These are phyloP conservation scores for Saccharomyces cerevisiae DNA, from an alignment of 805 yeast genomes.

Conservation along the genomic window DNA sequence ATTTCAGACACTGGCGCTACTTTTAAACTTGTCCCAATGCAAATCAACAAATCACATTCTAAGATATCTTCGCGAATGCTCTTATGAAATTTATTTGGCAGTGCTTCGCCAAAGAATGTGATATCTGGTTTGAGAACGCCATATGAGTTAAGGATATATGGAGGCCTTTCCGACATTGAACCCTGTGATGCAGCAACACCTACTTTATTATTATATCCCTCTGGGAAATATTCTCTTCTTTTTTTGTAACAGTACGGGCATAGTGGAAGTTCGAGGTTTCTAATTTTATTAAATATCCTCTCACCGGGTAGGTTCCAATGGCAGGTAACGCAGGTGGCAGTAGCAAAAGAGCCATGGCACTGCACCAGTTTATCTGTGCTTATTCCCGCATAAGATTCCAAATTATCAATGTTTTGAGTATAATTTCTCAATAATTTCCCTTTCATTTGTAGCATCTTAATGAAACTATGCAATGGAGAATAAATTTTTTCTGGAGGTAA, in stretches of 20 bases:
- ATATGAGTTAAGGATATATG: constrained; percentile 35
- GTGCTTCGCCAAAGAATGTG: constrained; percentile 81
- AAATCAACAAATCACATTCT: constrained; percentile 68
- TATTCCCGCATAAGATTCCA: constrained; percentile 73
- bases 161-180: neutral
- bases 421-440: constrained; percentile 74
- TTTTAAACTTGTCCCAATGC: constrained; percentile 88
- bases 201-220: constrained; percentile 3
- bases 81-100: constrained; percentile 62
- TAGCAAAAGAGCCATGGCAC: constrained; percentile 89
- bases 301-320: constrained; percentile 58
- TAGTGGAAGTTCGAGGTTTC: constrained; percentile 52
- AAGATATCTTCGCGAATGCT: constrained; percentile 48
- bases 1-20: constrained; percentile 90
- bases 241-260: constrained; percentile 59
- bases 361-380: constrained; percentile 60
- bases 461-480: constrained; percentile 78
- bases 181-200: neutral
- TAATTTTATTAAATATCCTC: constrained; percentile 50
- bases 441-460: constrained; percentile 60
- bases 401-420: constrained; percentile 84
- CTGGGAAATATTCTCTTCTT: constrained; percentile 30
- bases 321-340: constrained; percentile 78
- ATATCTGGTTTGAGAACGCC: constrained; percentile 92
- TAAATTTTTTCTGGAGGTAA: constrained; percentile 60